Evolutionary conservation across 1,284 basidiomycete species (phyloP).

Genomic region (Malassezia restricta): DNA sequence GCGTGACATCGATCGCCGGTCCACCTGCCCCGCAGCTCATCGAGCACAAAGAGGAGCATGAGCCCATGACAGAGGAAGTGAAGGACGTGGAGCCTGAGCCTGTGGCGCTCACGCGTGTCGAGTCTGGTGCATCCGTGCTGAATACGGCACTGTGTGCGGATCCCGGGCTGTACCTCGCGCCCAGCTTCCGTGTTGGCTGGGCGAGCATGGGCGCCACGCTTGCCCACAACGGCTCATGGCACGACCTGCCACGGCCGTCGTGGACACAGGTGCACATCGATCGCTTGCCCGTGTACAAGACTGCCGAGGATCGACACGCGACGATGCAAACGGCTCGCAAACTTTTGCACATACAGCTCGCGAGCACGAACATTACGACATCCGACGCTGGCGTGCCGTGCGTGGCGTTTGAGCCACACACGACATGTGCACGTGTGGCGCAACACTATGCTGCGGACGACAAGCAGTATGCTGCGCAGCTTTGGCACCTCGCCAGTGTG

Average conservation of each 20-base stretch:
- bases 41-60: neutral
- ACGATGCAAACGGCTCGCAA: conserved; percentile 47
- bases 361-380: conserved; percentile 57
- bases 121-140: neutral
- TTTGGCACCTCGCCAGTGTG: conserved; percentile 79
- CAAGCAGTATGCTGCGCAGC: conserved; percentile 53
- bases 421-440: conserved; percentile 70
- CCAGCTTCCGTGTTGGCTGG: conserved; percentile 83
- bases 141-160: conserved; percentile 52
- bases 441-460: conserved; percentile 63
- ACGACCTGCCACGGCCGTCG: neutral
- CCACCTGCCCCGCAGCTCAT: neutral
- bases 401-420: conserved; percentile 48
- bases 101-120: conserved; percentile 2
- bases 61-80: neutral
- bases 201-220: conserved; percentile 62
- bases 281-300: neutral
- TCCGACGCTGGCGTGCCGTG: conserved; percentile 51
- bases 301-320: neutral
- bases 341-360: conserved; percentile 67
- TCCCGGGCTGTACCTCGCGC: conserved; percentile 69
- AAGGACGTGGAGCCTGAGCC: neutral
- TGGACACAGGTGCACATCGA: neutral
- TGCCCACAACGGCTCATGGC: conserved; percentile 56
- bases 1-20: conserved; percentile 2